phyloP scores from a whole-genome alignment of 2,329 filamentous ascomycete genomes.

The Elsinoe necatrix region DNA sequence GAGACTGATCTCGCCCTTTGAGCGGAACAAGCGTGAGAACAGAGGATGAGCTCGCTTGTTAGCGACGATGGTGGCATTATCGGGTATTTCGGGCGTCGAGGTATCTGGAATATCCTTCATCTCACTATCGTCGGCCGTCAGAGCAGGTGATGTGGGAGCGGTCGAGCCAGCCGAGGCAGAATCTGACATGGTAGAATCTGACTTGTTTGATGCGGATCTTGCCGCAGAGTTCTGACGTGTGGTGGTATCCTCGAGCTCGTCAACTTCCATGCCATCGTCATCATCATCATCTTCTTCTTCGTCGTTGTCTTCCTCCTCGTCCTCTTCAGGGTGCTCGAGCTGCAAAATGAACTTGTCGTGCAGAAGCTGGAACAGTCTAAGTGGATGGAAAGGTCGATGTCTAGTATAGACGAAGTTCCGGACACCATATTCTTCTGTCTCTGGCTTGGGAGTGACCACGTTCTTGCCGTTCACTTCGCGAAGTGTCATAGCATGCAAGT shows the following conservation, averaged over 20 bases:
- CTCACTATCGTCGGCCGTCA: constrained; percentile 22
- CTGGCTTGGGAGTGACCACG: constrained; percentile 56
- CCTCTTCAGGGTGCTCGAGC: constrained; percentile 32
- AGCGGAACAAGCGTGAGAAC: constrained; percentile 51
- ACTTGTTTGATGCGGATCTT: constrained; percentile 18
- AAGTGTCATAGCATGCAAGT: constrained; percentile 59
- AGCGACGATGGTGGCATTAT: constrained; percentile 38
- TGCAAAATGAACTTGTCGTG: constrained; percentile 38
- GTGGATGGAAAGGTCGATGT: constrained; percentile 37
- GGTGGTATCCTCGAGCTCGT: constrained; percentile 17
- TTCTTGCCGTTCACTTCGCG: constrained; percentile 48
- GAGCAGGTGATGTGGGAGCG: background rate
- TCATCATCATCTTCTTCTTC: constrained; percentile 26
- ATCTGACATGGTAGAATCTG: constrained; percentile 26
- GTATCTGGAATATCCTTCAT: constrained; percentile 5
- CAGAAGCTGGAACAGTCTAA: constrained; percentile 34
- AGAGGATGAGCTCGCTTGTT: constrained; percentile 49
- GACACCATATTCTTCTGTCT: constrained; percentile 66
- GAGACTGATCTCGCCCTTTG: constrained; percentile 54
- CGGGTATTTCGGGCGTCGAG: constrained; percentile 22
- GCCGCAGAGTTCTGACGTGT: constrained; percentile 30
- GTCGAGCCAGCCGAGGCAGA: constrained; percentile 21
- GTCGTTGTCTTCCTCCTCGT: constrained; percentile 31
- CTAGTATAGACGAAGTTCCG: constrained; percentile 62
- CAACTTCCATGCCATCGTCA: constrained; percentile 21